Evolutionary conservation across 148 eudicot genomes (phyloP).

Genomic region (Tetragonia tetragonoides): DNA sequence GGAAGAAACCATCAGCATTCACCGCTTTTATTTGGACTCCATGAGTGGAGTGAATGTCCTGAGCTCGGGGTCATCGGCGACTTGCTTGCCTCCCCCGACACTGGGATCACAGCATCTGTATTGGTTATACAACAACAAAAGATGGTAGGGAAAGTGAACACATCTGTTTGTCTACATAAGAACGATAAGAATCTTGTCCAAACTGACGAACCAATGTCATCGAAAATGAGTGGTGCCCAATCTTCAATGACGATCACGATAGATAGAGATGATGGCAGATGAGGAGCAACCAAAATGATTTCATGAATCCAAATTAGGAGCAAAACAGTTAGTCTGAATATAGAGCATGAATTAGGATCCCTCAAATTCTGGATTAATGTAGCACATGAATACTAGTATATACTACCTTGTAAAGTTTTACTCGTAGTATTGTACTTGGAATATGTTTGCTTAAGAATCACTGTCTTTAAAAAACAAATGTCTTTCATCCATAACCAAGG

Average conservation of each 20-base stretch:
- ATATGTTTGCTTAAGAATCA: not conserved
- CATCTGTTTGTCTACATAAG: constrained; percentile 3
- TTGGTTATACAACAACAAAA: constrained; percentile 75
- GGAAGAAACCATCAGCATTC: constrained; percentile 50
- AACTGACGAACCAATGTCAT: constrained; percentile 19
- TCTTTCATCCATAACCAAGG: not conserved
- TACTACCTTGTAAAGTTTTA: not conserved
- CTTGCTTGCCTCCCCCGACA: constrained; percentile 52
- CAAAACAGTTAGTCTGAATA: not conserved
- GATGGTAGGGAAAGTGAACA: constrained; percentile 25
- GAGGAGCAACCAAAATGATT: not conserved
- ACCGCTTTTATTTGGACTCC: constrained; percentile 47
- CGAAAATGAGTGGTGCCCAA: not conserved
- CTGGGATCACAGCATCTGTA: constrained; percentile 44
- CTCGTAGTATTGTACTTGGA: not conserved
- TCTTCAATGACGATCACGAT: constrained; percentile 13
- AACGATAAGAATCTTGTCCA: constrained; percentile 18
- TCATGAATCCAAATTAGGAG: constrained; percentile 1
- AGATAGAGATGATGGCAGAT: constrained; percentile 20
- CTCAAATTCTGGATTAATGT: constrained; percentile 10
- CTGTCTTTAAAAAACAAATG: too few species aligned
- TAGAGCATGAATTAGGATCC: not conserved
- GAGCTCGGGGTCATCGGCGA: constrained; percentile 82
- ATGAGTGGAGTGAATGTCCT: constrained; percentile 62
- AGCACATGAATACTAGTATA: constrained; percentile 6